Percentiles rank a stretch among this genome's conserved stretches.
Conservation (phyloP, 768 basidiomycete genomes). For the Russula sp. region DNA sequence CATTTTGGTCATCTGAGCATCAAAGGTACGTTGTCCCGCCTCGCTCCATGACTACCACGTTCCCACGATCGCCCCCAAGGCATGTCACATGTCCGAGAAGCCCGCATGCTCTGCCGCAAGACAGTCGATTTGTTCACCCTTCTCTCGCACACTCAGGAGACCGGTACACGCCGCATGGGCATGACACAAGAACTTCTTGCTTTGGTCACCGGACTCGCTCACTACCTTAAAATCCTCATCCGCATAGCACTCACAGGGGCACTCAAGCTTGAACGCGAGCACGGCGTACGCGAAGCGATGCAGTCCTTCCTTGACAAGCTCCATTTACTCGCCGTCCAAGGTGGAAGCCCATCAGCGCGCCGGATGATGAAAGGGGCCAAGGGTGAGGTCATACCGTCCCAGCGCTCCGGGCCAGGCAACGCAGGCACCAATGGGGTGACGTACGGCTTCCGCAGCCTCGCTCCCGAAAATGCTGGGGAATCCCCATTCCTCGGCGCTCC, state of each 20-base stretch:
- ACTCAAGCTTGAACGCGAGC: slow-evolving; percentile 91
- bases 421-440: slow-evolving; percentile 81
- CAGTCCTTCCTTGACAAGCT: slow-evolving; percentile 88
- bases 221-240: slow-evolving; percentile 99
- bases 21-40: slow-evolving; percentile 64
- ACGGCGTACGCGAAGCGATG: slow-evolving; percentile 79
- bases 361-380: slow-evolving; percentile 73
- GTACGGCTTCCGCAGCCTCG: slow-evolving; percentile 90
- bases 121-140: slow-evolving; percentile 97
- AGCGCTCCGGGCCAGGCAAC: slow-evolving; percentile 47
- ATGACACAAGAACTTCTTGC: slow-evolving; percentile 97
- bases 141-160: slow-evolving; percentile 92
- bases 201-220: slow-evolving; percentile 96
- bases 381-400: slow-evolving; percentile 50
- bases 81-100: slow-evolving; percentile 97
- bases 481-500: slow-evolving; percentile 62
- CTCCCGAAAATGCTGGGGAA: slow-evolving; percentile 88
- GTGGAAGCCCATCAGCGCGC: slow-evolving; percentile 74
- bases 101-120: slow-evolving; percentile 97
- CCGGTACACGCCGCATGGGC: slow-evolving; percentile 83
- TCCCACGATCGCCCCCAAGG: slow-evolving; percentile 45
- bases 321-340: slow-evolving; percentile 83
- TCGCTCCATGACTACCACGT: neutral
- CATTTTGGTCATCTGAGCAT: slow-evolving; percentile 74
- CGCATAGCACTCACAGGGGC: slow-evolving; percentile 96